Base-by-base conservation (phyloP, 1,284 basidiomycete genomes). In the Fomes fomentarius region DNA sequence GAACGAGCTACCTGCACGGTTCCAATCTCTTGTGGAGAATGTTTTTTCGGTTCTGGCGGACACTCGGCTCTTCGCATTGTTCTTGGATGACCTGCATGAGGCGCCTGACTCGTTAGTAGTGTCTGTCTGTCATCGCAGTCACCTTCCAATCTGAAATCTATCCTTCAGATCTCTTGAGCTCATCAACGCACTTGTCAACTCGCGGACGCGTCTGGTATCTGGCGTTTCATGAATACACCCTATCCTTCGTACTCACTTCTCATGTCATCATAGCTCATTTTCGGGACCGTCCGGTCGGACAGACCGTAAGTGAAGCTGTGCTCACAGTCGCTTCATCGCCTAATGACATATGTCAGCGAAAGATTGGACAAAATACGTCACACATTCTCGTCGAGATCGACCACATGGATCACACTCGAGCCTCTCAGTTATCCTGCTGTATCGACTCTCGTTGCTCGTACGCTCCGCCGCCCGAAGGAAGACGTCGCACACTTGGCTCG, bases 1-100 rank as follows among this genome's bases (percentile, higher is more conserved):
- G 1, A 70, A 72, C 33, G 85, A 89, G 69, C 71, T 87, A 17
- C 77, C 85, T 14, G 83, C 84, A 14, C 73, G 87, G 26, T 89
- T 89, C 61, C 84, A 88, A 62, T 81, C 79, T 14, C 69, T 89
- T 33, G 82, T 88, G 3, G 84, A 86, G 67, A 83, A 80, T 61
- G 85, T 88, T 31, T 87, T 89, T 58, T 71, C 78, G 3, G 82
- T 87, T 15, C 78, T 89, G 34, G 80, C 86, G 1, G 84, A 88
- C 63, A 87, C 83, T 3, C 75, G 85, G 28, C 67, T 86, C 30
- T 83, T 88, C 60, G 85, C 84, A 0, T 68, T 89, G 41, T 87
- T 88, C 62, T 71, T 89, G 44, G 87, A 89, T 64, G 86, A 89
- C 66, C 67, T 89, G 12, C 87, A 89, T 59, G 85, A 87, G 63